These are phyloP conservation scores for Ambrosia hybrid DNA, from an alignment of 140 eudicot genomes.

Conservation along the genomic window DNA sequence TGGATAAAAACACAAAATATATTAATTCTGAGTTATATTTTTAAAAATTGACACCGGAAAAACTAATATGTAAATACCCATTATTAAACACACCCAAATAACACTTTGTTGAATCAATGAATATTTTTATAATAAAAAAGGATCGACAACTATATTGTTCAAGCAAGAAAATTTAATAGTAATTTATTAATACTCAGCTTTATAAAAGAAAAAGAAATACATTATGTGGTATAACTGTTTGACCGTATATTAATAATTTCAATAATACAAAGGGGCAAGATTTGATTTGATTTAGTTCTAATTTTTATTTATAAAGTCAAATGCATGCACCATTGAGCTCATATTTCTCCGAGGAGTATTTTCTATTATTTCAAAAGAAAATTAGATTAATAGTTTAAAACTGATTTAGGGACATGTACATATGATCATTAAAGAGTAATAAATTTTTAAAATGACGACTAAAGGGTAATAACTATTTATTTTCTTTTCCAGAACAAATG, in stretches of 20 bases:
- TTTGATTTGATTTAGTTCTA: constrained; percentile 30
- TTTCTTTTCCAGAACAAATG: too few species aligned
- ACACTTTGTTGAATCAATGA: not conserved
- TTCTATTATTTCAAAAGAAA: constrained; percentile 8
- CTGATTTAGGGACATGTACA: not conserved
- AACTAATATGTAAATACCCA: too few species aligned
- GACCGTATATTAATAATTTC: constrained; percentile 16
- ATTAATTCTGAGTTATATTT: too few species aligned
- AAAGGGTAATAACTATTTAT: not conserved
- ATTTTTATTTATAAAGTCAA: constrained; percentile 29
- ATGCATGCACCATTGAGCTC: constrained; percentile 42
- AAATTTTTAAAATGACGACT: not conserved
- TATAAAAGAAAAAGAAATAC: not conserved
- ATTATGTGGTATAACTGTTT: constrained; percentile 16
- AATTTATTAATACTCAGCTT: not conserved
- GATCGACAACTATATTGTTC: not conserved
- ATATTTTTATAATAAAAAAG: not conserved
- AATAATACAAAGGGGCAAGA: constrained; percentile 10
- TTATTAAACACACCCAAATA: constrained; percentile 3
- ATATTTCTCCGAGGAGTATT: constrained; percentile 32
- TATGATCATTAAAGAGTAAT: not conserved
- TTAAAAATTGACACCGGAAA: too few species aligned
- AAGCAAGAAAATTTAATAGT: not conserved
- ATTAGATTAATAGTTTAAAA: not conserved
- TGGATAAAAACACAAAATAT: too few species aligned